phyloP scores from a whole-genome alignment of 2,329 filamentous ascomycete species.

The Gaeumannomyces sp. region DNA sequence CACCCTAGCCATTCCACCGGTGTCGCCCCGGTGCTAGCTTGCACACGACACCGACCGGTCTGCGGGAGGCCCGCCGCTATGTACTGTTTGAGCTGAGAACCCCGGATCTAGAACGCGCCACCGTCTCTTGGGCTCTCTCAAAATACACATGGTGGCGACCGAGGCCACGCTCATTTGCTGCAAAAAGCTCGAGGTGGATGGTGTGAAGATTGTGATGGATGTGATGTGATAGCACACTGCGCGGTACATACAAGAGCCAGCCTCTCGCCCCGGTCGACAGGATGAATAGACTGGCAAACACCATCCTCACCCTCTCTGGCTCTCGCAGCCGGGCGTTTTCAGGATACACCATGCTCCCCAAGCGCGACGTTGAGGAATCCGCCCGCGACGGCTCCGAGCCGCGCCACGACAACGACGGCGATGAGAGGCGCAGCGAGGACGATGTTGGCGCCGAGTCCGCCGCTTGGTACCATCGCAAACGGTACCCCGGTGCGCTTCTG shows the following conservation, averaged over 20 bases:
- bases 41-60: no score
- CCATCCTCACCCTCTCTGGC: background rate
- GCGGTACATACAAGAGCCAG: background rate
- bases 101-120: background rate
- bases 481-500: constrained; percentile 49
- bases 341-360: constrained; percentile 4
- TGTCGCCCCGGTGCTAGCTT: no score
- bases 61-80: constrained; percentile 1
- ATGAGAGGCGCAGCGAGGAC: background rate
- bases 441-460: background rate
- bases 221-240: background rate
- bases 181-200: background rate
- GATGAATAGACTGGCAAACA: background rate
- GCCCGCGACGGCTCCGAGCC: background rate
- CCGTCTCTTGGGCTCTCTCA: background rate
- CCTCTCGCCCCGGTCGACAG: background rate
- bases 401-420: background rate
- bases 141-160: background rate
- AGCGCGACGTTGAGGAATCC: background rate
- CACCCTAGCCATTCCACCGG: background rate
- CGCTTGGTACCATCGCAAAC: constrained; percentile 14
- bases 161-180: background rate
- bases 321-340: no score
- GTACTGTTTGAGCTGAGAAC: background rate
- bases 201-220: background rate